Evolutionary conservation across 805 yeast species (phyloP), one percentile per base, ranked within the genome.

Genomic region (Starmerella cellae): DNA sequence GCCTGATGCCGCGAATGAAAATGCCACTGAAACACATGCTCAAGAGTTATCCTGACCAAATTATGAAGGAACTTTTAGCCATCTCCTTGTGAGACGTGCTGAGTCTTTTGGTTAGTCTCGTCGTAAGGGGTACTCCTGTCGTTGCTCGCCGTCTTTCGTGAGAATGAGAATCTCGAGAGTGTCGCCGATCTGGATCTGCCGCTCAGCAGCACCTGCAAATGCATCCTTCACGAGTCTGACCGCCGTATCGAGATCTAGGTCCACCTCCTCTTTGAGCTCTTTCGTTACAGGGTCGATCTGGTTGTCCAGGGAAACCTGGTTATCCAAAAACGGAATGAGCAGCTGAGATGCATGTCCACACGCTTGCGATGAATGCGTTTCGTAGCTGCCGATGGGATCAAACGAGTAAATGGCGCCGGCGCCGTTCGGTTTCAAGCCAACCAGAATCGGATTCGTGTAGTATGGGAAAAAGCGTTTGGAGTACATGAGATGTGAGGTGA

Each of bases 171-270:
- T 79, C 63, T 91, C 95, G 49, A 91, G 71, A 5, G 91, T 94
- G 67, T 91, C 98, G 68, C 98, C 98, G 41, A 91, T 97, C 54
- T 87, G 93, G 54, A 91, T 91, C 64, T 91, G 97, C 71, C 98
- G 81, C 66, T 91, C 98, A 17, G 97, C 88, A 18, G 95, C 98
- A 8, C 95, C 84, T 19, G 84, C 70, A 60, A 91, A 91, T 5
- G 98, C 94, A 64, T 91, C 98, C 61, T 77, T 79, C 30, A 91
- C 96, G 50, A 91, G 67, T 54, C 77, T 72, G 56, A 91, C 67
- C 20, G 85, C 96, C 65, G 87, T 94, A 2, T 84, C 95, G 52
- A 85, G 69, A 32, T 70, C 62, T 58, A 91, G 69, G 56, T 72
- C 82, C 58, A 75, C 69, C 47, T 77, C 59, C 33, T 71, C 72